Base-by-base conservation (phyloP, 1,139 yeast genomes). In the Insectozyma bohioensis region DNA sequence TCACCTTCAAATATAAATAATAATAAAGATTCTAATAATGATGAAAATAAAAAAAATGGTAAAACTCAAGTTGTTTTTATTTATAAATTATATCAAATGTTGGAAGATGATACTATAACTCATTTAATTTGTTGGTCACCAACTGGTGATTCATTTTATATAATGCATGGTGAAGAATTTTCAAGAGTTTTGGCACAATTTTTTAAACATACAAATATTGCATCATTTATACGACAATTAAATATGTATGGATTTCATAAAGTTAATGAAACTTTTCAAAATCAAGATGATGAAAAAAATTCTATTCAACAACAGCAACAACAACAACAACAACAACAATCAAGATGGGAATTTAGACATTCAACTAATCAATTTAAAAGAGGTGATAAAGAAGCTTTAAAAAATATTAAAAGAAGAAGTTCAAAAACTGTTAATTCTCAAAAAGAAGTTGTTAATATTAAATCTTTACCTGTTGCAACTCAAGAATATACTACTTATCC, bases 161-260 rank as follows among this genome's bases (percentile, higher is more conserved):
- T 68, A 7, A 49, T 60, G 17, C 73, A 73, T 3, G 75, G 76
- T 28, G 83, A 80, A 45, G 80, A 78, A 35, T 80, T 82, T 42
- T 75, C 83, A 35, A 67, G 72, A 47, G 75, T 78, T 16, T 59
- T 83, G 42, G 73, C 84, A 31, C 75, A 69, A 33, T 83, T 80
- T 56, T 83, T 83, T 59, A 83, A 83, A 51, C 92, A 83, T 53
- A 80, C 86, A 25, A 83, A 83, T 50, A 81, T 82, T 33, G 85
- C 90, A 1, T 78, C 85, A n/a, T 83, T 83, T 54, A 85, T 83
- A 17, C 70, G 92, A 35, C 92, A 83, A 49, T 52, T 83, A 39
- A 84, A 83, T 56, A 83, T 83, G 86, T 83, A 83, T 51, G 92
- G 87, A 7, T 82, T 82, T 56, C 90, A 83, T 52, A 83, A 83